Evolutionary conservation across 1,284 basidiomycete species (phyloP), one percentile per base, ranked within the genome.

Genomic region (Trichosporon ovoides): DNA sequence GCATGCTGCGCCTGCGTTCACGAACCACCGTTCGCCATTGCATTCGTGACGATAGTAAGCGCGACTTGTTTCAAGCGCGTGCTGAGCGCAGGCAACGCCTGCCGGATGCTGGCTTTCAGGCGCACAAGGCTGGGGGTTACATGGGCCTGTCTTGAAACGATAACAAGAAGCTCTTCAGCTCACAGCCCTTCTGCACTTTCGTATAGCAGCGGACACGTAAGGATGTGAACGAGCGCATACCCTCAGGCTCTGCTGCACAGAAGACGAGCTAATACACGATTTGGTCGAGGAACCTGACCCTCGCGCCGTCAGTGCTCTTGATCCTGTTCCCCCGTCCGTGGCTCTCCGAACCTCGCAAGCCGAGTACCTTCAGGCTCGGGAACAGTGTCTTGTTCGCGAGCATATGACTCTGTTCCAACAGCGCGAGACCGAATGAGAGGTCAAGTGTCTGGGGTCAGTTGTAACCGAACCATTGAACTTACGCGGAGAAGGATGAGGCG

Each of bases 401-500:
- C 2, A 48, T 16, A 2, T 16, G 43, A 14, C 14, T 10, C 16
- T 48, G 28, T 14, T 48, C 43, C 28, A 31, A 31, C 28, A n/a
- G 43, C 16, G 43, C 24, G 43, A 59, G 52, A 13, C 52, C 56
- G 48, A 60, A 56, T 2, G 70, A 72, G 7, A 74, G 37, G 52
- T 72, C 72, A 3, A 74, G 62, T 13, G 62, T 64, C 72, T 72
- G 16, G 7, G 5, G 34, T 28, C 38, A 51, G 50, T 28, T 48
- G 14, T 3, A 19, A 0, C 16, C 4, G 12, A 12, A 18, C 20
- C 9, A 16, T 20, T 12, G 2, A 16, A 62, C 69, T 50, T 52
- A 74, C 72, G 54, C 58, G 60, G 7, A 74, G 53, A 4, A 74
- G 68, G 11, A 70, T 66, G 36, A 74, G 52, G 58, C 63, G 69